phyloP scores from a whole-genome alignment of 192 early-diverging fungal species.

The Backusella parvicylindrica region DNA sequence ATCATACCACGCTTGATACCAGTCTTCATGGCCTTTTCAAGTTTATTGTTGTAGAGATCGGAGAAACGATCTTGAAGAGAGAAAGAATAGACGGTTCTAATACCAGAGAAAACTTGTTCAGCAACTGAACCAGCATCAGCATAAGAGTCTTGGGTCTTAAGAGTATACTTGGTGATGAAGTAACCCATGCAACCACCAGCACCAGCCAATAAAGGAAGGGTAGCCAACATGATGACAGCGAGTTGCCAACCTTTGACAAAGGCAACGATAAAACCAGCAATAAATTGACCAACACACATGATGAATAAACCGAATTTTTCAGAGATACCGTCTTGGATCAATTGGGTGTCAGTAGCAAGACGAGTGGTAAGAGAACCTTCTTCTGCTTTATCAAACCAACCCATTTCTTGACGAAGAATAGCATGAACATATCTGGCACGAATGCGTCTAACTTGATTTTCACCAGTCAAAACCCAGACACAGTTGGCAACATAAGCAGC shows the following conservation, averaged over 20 bases:
- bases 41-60: constrained; percentile 53
- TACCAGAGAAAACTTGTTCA: constrained; percentile 73
- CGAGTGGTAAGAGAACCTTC: constrained; percentile 81
- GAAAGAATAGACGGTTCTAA: constrained; percentile 85
- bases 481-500: constrained; percentile 60
- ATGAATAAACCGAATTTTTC: constrained; percentile 77
- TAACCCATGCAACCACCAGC: constrained; percentile 25
- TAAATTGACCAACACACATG: constrained; percentile 58
- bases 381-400: constrained; percentile 77
- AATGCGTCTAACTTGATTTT: constrained; percentile 67
- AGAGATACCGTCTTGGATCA: constrained; percentile 82
- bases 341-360: constrained; percentile 75
- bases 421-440: constrained; percentile 67
- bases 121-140: constrained; percentile 81
- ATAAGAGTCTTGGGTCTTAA: constrained; percentile 56
- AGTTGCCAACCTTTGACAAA: constrained; percentile 73
- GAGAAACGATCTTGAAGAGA: constrained; percentile 70
- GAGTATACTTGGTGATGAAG: constrained; percentile 40
- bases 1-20: constrained; percentile 65
- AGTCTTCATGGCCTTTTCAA: constrained; percentile 56
- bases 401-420: constrained; percentile 79
- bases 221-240: constrained; percentile 73
- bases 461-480: constrained; percentile 48
- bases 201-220: constrained; percentile 67
- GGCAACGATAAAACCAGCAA: constrained; percentile 70